These are phyloP conservation scores for Trichoderma asperellum DNA, from an alignment of 2,329 filamentous ascomycete species.

Conservation along the genomic window DNA sequence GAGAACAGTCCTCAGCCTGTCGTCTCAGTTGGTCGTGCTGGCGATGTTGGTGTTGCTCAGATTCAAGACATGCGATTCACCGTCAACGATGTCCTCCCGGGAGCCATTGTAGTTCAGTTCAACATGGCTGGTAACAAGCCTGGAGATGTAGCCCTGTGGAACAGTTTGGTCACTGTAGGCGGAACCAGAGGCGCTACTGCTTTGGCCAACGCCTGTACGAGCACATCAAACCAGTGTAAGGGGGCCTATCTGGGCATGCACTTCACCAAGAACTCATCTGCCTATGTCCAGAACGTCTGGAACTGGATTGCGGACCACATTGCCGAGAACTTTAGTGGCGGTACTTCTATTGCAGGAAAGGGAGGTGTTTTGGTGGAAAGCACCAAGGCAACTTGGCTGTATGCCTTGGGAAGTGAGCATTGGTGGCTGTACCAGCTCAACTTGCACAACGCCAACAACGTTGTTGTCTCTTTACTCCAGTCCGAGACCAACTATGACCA, in stretches of 20 bases:
- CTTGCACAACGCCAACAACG: constrained; percentile 52
- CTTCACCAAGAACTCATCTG: constrained; percentile 42
- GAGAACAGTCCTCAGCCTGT: constrained; percentile 52
- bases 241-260: constrained; percentile 56
- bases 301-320: constrained; percentile 54
- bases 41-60: constrained; percentile 54
- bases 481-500: constrained; percentile 54
- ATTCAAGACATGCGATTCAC: constrained; percentile 59
- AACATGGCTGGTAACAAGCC: constrained; percentile 52
- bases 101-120: constrained; percentile 49
- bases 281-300: constrained; percentile 39
- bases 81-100: constrained; percentile 49
- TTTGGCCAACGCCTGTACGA: constrained; percentile 44
- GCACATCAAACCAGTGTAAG: constrained; percentile 45
- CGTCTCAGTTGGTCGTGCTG: constrained; percentile 54
- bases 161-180: constrained; percentile 51
- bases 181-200: constrained; percentile 47
- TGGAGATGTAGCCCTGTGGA: constrained; percentile 57
- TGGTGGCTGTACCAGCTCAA: constrained; percentile 63
- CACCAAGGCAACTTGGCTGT: constrained; percentile 55
- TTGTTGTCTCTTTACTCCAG: constrained; percentile 56
- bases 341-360: constrained; percentile 52
- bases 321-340: constrained; percentile 52
- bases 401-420: constrained; percentile 55
- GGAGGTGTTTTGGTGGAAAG: constrained; percentile 54